Evolutionary conservation across 805 yeast species (phyloP).

Genomic region (Ogataea naganishii): DNA sequence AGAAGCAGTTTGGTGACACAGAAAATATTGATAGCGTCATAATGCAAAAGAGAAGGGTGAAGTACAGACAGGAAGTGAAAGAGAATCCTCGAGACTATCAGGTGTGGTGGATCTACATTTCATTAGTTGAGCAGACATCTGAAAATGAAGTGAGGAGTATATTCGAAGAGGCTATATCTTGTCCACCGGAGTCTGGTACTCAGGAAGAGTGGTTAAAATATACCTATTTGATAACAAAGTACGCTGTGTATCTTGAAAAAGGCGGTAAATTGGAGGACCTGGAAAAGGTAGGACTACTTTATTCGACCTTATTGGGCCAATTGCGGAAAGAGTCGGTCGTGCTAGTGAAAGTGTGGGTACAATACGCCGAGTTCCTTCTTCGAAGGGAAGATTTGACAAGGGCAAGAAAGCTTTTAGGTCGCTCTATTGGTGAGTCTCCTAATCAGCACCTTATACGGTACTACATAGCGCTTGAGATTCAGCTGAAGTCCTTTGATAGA

Average conservation of each 20-base stretch:
- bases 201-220: conserved; percentile 58
- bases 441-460: conserved; percentile 47
- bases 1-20: conserved; percentile 53
- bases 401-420: conserved; percentile 67
- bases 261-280: too few species aligned
- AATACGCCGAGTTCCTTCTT: conserved; percentile 63
- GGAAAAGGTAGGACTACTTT: too few species aligned
- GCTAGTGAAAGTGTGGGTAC: conserved; percentile 68
- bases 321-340: conserved; percentile 50
- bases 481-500: conserved; percentile 71
- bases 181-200: conserved; percentile 26
- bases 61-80: conserved; percentile 41
- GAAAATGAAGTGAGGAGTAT: conserved; percentile 21
- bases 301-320: too few species aligned
- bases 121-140: conserved; percentile 35
- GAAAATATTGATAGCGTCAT: conserved; percentile 46
- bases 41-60: conserved; percentile 41
- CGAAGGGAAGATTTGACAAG: conserved; percentile 41
- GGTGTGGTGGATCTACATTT: conserved; percentile 74
- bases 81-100: conserved; percentile 54
- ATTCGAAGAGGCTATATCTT: conserved; percentile 35
- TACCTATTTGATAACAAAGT: too few species aligned
- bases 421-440: conserved; percentile 60
- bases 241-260: too few species aligned
- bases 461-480: conserved; percentile 62